Percentiles rank a stretch among this genome's conserved stretches.
Evolutionary conservation across 352 stramenopile genomes (phyloP).

Genomic region (Phytopythium montanum): DNA sequence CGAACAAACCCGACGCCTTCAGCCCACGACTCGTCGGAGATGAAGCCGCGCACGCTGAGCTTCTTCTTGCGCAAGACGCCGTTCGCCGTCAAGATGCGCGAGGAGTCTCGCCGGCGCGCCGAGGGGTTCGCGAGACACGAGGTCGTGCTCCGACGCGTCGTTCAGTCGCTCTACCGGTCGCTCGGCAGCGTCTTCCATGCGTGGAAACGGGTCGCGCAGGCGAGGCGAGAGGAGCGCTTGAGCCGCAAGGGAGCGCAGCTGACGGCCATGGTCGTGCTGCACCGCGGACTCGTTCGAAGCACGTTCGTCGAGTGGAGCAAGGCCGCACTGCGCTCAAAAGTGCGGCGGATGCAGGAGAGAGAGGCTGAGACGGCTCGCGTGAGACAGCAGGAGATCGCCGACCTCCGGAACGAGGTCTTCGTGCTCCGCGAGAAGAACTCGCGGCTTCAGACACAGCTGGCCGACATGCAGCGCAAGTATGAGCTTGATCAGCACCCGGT

Average conservation of each 20-base stretch:
- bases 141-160: conserved; percentile 38
- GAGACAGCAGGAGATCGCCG: conserved; percentile 28
- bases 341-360: conserved; percentile 20
- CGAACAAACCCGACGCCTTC: neutral
- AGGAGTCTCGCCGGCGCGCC: conserved; percentile 27
- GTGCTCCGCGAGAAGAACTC: conserved; percentile 29
- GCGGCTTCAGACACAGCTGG: conserved; percentile 12
- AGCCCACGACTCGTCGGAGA: neutral
- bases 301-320: conserved; percentile 58
- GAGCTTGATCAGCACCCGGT: neutral
- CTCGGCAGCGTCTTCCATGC: conserved; percentile 53
- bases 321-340: conserved; percentile 14
- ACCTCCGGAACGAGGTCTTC: conserved; percentile 38
- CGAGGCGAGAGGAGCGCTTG: conserved; percentile 34
- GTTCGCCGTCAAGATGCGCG: conserved; percentile 35
- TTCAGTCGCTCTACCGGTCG: conserved; percentile 50
- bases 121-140: conserved; percentile 37
- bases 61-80: conserved; percentile 46
- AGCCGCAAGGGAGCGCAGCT: conserved; percentile 47
- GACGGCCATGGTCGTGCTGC: conserved; percentile 46
- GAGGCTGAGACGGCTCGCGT: conserved; percentile 19
- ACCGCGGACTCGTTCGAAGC: conserved; percentile 39
- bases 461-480: neutral
- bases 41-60: conserved; percentile 25
- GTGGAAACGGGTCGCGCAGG: conserved; percentile 35